Evolutionary conservation across 2,329 filamentous ascomycete genomes (phyloP).

Genomic region (Talaromyces sp.): DNA sequence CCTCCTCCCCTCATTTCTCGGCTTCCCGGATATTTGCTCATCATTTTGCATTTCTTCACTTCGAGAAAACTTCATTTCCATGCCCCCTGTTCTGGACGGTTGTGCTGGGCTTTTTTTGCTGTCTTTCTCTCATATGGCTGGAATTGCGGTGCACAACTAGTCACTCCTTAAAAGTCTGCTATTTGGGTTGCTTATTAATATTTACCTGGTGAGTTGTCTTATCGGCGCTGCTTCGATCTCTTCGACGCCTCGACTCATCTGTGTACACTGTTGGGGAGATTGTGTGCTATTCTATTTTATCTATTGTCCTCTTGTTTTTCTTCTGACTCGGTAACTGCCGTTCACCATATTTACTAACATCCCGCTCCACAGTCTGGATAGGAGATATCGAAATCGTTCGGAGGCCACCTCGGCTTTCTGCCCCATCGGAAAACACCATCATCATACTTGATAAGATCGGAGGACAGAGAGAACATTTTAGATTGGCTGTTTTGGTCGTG

Average conservation of each 20-base stretch:
- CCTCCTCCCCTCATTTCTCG: constrained; percentile 9
- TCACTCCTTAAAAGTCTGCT: constrained; percentile 24
- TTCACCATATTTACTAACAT: constrained; percentile 10
- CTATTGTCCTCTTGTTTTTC: background rate
- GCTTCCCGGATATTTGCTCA: background rate
- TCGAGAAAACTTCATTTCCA: background rate
- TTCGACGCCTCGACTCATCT: background rate
- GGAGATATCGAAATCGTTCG: constrained; percentile 9
- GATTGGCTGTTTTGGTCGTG: background rate
- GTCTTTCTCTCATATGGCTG: constrained; percentile 2
- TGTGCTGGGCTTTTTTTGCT: background rate
- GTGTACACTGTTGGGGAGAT: background rate
- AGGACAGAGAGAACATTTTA: background rate
- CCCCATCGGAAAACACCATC: background rate
- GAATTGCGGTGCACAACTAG: constrained; percentile 8
- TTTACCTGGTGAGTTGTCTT: constrained; percentile 20
- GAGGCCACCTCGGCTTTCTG: background rate
- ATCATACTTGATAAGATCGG: background rate
- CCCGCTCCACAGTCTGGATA: constrained; percentile 15
- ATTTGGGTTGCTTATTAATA: constrained; percentile 21
- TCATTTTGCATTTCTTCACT: constrained; percentile 1
- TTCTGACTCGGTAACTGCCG: background rate
- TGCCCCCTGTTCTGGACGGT: constrained; percentile 1
- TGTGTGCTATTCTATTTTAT: background rate
- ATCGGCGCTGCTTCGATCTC: background rate